Base-by-base conservation (phyloP, 2,329 filamentous ascomycete genomes). In the Thermoascus crustaceus region DNA sequence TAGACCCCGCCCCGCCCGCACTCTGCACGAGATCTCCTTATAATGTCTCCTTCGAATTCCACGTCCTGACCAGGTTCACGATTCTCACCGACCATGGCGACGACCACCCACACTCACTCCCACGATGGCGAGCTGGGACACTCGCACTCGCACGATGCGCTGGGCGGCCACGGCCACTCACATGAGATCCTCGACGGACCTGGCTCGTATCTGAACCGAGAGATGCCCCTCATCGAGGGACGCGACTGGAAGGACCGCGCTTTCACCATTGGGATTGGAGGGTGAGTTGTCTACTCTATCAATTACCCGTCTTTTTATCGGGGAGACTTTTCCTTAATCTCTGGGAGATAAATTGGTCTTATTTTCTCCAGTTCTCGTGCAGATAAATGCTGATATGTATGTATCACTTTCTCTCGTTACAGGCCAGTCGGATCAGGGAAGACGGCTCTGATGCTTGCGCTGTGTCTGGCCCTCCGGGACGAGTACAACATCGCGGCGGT, bases 191-290 rank as follows among this genome's bases (percentile, higher is more conserved):
- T 95, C 48, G 82, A 91, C 54, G 89, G 89, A 0, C 91, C 91
- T 0, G 91, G 91, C 29, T 94, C 86, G 55, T 96, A 83, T 58
- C 64, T 91, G 20, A 81, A 82, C 33, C 80, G 91, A 10, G 91
- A 96, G 67, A 88, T 94, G 85, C 91, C 89, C 43, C 83, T 96
- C 38, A 76, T 87, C 45, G 84, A 94, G 48, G 87, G 87, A 7
- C 75, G 89, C 36, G 74, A 88, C 57, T 98, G 88, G 85, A 73
- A 73, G 18, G 85, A 94, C 46, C 75, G 91, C 39, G 88, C 88
- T 9, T 98, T 95, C 55, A 96, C 91, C 4, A 75, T 98, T 53
- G 91, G 91, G n/a, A 96, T 96, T 64, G 91, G 91, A 66, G 91
- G 91, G 87, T 94, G 72, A 49, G 76, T 39, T 5, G 21, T 23